Conservation (phyloP, 106 monocot species). For the Phalaenopsis equestris region DNA sequence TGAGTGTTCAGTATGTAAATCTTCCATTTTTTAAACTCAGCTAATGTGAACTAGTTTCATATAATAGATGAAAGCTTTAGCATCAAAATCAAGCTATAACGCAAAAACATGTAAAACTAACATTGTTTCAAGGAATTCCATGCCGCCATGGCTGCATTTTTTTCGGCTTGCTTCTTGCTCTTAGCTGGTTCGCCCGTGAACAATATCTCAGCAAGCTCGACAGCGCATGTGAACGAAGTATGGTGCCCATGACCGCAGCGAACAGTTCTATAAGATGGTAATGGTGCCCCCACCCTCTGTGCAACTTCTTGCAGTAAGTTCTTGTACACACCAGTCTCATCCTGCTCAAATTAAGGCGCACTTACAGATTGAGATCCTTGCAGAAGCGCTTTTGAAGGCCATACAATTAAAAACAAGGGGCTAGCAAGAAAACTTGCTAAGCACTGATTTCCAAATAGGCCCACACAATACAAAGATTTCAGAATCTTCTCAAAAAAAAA, state of each 20-base stretch:
- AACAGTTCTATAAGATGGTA: constrained; percentile 75
- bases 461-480: not conserved
- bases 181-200: constrained; percentile 97
- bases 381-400: not conserved
- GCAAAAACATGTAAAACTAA: constrained; percentile 20
- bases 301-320: constrained; percentile 93
- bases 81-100: not conserved
- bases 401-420: not conserved
- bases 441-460: not conserved
- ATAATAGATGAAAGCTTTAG: not conserved
- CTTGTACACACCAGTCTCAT: constrained; percentile 99
- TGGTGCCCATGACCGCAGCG: constrained; percentile 84
- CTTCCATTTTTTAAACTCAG: no score
- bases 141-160: constrained; percentile 90
- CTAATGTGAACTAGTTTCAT: not conserved
- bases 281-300: constrained; percentile 87
- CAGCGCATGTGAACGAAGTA: constrained; percentile 82
- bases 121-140: constrained; percentile 91
- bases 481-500: not conserved
- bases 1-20: no score
- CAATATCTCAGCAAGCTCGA: constrained; percentile 80
- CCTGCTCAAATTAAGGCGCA: constrained; percentile 32
- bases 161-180: constrained; percentile 97
- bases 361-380: not conserved
- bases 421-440: not conserved